Percentiles rank a stretch among this genome's conserved stretches.
Conservation (phyloP, 2,329 filamentous ascomycete genomes). For the Ascosphaera aggregata region DNA sequence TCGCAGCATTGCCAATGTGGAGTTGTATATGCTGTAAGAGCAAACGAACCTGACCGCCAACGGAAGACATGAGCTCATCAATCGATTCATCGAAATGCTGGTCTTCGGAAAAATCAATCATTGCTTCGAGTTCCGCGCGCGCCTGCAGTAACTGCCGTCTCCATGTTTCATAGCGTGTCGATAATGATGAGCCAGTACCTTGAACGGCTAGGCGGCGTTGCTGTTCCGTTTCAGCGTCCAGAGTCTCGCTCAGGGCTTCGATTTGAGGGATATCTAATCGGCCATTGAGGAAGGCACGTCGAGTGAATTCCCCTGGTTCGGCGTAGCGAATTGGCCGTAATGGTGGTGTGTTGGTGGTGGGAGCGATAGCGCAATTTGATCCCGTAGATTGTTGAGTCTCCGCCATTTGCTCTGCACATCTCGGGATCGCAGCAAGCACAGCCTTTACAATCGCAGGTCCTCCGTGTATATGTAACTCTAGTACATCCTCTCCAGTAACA, state of each 20-base stretch:
- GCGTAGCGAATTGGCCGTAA: conserved; percentile 53
- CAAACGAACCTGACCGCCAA: conserved; percentile 36
- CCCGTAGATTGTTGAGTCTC: too few relatives aligned
- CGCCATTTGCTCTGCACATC: conserved; percentile 9
- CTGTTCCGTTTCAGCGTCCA: conserved; percentile 60
- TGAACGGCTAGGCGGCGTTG: conserved; percentile 71
- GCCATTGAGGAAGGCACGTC: conserved; percentile 69
- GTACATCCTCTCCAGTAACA: conserved; percentile 74
- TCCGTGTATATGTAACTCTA: conserved; percentile 89
- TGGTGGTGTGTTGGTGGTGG: too few relatives aligned
- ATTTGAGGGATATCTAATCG: conserved; percentile 71
- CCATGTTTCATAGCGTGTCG: conserved; percentile 64
- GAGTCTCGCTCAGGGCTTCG: conserved; percentile 36
- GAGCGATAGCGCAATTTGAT: too few relatives aligned
- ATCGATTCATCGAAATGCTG: conserved; percentile 90
- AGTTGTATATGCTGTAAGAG: conserved; percentile 40
- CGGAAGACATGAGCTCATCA: conserved; percentile 42
- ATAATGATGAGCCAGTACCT: conserved; percentile 46
- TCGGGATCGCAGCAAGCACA: conserved; percentile 53
- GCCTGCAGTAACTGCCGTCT: conserved; percentile 52
- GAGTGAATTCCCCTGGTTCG: conserved; percentile 87
- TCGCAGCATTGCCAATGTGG: conserved; percentile 54
- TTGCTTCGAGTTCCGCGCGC: conserved; percentile 73
- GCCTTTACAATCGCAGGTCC: conserved; percentile 74
- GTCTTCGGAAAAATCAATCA: conserved; percentile 95